These are phyloP conservation scores for Aureobasidium sp. DNA, from an alignment of 2,329 filamentous ascomycete genomes.

Conservation along the genomic window DNA sequence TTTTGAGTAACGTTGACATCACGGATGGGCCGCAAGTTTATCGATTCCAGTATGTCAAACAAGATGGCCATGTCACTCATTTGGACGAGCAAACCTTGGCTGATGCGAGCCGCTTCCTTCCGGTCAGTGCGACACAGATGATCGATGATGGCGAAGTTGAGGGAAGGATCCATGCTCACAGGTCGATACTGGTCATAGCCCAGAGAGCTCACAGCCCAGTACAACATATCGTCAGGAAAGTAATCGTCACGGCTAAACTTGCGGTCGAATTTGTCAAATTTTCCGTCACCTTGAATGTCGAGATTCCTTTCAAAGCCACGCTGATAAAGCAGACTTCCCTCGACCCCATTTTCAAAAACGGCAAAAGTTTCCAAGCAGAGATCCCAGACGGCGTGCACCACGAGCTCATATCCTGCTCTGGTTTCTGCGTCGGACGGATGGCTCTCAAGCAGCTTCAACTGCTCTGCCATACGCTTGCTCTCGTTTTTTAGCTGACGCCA, in stretches of 20 bases:
- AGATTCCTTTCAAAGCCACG: background rate
- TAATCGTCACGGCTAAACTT: background rate
- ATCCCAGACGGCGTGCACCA: too few relatives aligned
- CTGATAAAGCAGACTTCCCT: background rate
- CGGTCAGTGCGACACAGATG: background rate
- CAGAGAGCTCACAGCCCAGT: background rate
- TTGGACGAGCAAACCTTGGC: background rate
- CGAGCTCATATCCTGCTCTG: too few relatives aligned
- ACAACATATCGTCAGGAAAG: background rate
- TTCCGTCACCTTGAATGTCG: background rate
- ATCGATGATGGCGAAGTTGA: background rate
- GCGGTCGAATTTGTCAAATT: background rate
- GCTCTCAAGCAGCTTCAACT: background rate
- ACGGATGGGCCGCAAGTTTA: background rate
- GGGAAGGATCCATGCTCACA: background rate
- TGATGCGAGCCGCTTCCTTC: background rate
- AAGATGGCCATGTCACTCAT: background rate
- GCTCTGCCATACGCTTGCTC: background rate
- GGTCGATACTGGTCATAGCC: background rate
- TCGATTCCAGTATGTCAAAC: background rate
- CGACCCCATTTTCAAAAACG: background rate
- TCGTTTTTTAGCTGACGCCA: background rate
- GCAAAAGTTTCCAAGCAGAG: background rate
- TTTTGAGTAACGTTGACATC: too few relatives aligned
- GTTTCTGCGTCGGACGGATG: too few relatives aligned